Evolutionary conservation across 2,329 filamentous ascomycete genomes (phyloP).

Genomic region (Trichoderma harzianum): DNA sequence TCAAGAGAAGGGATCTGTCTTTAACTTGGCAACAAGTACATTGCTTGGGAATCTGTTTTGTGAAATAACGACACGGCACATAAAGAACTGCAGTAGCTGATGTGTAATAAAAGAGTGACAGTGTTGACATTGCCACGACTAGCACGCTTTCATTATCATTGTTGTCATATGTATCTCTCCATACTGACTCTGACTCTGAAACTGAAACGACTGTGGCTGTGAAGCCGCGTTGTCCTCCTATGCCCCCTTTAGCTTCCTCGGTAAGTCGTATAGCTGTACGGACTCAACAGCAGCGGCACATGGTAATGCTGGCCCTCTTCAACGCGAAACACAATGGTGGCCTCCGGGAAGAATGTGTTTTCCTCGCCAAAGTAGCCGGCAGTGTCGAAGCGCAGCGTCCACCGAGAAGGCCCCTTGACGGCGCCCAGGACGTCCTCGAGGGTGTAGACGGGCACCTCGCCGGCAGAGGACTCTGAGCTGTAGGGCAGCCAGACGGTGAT

Average conservation of each 20-base stretch:
- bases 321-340: conserved; percentile 52
- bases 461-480: conserved; percentile 46
- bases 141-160: background rate
- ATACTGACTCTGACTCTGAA: background rate
- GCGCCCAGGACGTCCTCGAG: conserved; percentile 53
- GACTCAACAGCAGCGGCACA: conserved; percentile 72
- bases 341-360: conserved; percentile 60
- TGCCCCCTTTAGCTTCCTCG: conserved; percentile 58
- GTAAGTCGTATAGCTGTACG: conserved; percentile 80
- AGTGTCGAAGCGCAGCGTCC: conserved; percentile 71
- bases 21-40: background rate
- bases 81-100: background rate
- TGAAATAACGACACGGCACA: background rate
- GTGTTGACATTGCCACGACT: background rate
- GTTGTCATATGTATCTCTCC: background rate
- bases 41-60: background rate
- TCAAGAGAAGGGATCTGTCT: background rate
- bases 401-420: conserved; percentile 48
- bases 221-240: background rate
- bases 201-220: background rate
- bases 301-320: conserved; percentile 66
- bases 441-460: conserved; percentile 57
- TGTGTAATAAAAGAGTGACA: background rate
- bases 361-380: conserved; percentile 66
- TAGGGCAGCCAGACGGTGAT: conserved; percentile 66